phyloP scores from a whole-genome alignment of 352 stramenopile genomes.

The Phytophthora sp. region DNA sequence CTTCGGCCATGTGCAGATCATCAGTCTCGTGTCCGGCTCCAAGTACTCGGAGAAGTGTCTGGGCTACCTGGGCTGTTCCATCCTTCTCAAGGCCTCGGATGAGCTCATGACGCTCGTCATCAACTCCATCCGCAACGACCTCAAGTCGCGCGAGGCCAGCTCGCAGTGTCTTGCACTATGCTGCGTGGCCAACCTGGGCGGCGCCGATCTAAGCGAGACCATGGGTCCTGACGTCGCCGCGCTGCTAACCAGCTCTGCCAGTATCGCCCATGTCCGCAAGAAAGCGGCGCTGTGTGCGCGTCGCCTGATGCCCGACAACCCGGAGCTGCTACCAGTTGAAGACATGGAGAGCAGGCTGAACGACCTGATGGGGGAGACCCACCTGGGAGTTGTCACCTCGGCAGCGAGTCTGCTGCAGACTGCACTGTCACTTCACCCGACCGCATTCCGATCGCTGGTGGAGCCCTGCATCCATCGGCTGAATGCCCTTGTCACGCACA shows the following conservation, averaged over 20 bases:
- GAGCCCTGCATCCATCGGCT: constrained; percentile 94
- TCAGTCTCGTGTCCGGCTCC: constrained; percentile 93
- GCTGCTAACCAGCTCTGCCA: constrained; percentile 91
- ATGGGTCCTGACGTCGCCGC: constrained; percentile 94
- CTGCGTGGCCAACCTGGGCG: constrained; percentile 96
- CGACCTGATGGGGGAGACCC: constrained; percentile 91
- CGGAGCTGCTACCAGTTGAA: constrained; percentile 90
- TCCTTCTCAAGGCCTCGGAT: constrained; percentile 93
- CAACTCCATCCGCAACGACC: constrained; percentile 97
- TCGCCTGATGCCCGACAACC: constrained; percentile 92
- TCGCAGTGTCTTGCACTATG: constrained; percentile 96
- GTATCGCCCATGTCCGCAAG: constrained; percentile 95
- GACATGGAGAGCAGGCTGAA: constrained; percentile 69
- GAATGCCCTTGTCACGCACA: constrained; percentile 93
- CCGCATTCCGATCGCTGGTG: constrained; percentile 92
- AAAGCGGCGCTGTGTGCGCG: constrained; percentile 96
- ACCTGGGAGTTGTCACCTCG: constrained; percentile 95
- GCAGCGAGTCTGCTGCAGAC: constrained; percentile 92
- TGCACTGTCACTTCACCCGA: constrained; percentile 88
- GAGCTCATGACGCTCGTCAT: constrained; percentile 93
- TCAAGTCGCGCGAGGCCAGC: constrained; percentile 86
- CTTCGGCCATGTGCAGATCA: constrained; percentile 98
- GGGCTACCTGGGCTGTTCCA: constrained; percentile 96
- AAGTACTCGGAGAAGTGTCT: constrained; percentile 96
- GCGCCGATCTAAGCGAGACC: constrained; percentile 94